Base-by-base conservation (phyloP, 139 green algal species). In the Coelastrella sp. region DNA sequence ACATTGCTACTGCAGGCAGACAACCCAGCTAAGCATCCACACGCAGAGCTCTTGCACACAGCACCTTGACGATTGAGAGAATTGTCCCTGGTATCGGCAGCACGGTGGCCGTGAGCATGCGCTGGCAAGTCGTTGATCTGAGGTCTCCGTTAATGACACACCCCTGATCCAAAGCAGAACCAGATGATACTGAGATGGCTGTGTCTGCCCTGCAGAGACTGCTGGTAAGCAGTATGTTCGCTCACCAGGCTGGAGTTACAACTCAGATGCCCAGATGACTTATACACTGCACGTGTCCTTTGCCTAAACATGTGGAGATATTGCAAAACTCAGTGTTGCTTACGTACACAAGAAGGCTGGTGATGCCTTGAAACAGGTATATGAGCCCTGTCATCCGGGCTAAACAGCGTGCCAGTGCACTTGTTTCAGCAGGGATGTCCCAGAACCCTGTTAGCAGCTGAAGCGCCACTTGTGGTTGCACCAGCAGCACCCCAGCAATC, bases 91-190 rank as follows among this genome's bases (percentile, higher is more conserved):
- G 25, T 4, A 81, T 5, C 6, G 74, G 51, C 51, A 81, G 74
- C 43, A 81, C 50, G 32, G 21, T 81, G 8, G 74, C 74, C 74
- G 69, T 34, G 34, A 71, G 51, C 74, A 81, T 81, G 51, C 74
- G 74, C 38, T 81, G 74, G 34, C 74, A 81, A 21, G 51, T 81
- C 4, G 74, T 81, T 9, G 34, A 34, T 4, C 51, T 34, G 27
- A 81, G 74, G 50, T 81, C 27, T 43, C 51, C 74, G 8, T 35
- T 32, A 1, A 5, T 2, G 19, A 69, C 74, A 34, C 74, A 81
- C 3, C 74, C 74, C 74, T 81, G 74, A 32, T 64, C 13, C 13
- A 15, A 38, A 23, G 7, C 32, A 19, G n/a, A 27, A 73, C 23
- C n/a, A n/a, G n/a, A n/a, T n/a, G n/a, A n/a, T n/a, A n/a, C n/a